Percentiles rank a stretch among this genome's conserved stretches.
Conservation (phyloP, 768 basidiomycete species). For the Kwoniella mangroviensis region DNA sequence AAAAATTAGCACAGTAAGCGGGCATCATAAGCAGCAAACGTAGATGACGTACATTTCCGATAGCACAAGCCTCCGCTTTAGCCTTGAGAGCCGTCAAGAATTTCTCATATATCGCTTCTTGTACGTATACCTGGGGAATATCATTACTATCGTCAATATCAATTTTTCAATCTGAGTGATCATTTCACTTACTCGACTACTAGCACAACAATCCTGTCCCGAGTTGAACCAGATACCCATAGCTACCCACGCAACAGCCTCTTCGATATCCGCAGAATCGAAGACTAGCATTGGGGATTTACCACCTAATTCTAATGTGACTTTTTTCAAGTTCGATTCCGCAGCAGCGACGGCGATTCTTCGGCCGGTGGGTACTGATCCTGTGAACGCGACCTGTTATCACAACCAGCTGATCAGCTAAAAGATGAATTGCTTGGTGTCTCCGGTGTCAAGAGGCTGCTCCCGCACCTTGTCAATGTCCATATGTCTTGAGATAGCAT, state of each 20-base stretch:
- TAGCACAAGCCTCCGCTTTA: conserved; percentile 48
- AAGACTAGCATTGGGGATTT: conserved; percentile 72
- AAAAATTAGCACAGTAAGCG: not conserved
- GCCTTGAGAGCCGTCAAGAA: conserved; percentile 63
- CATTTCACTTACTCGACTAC: conserved; percentile 63
- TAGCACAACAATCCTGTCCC: conserved; percentile 79
- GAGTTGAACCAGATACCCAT: conserved; percentile 80
- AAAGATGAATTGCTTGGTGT: too few species aligned
- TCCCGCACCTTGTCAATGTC: conserved; percentile 74
- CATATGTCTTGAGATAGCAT: conserved; percentile 76
- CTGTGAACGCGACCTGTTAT: conserved; percentile 77
- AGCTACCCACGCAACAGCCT: conserved; percentile 73
- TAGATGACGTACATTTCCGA: conserved; percentile 26
- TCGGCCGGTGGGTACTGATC: conserved; percentile 77
- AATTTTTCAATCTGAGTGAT: not conserved
- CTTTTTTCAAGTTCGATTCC: conserved; percentile 79
- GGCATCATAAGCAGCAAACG: not conserved
- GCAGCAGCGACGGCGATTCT: conserved; percentile 79
- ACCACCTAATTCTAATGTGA: conserved; percentile 93
- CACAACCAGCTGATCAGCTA: not conserved
- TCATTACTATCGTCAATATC: not conserved
- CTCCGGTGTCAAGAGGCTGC: not conserved
- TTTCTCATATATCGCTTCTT: conserved; percentile 75
- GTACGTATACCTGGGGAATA: conserved; percentile 60
- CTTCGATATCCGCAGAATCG: conserved; percentile 85